Base-by-base conservation (phyloP, 2,329 filamentous ascomycete genomes). In the Nemania serpens region DNA sequence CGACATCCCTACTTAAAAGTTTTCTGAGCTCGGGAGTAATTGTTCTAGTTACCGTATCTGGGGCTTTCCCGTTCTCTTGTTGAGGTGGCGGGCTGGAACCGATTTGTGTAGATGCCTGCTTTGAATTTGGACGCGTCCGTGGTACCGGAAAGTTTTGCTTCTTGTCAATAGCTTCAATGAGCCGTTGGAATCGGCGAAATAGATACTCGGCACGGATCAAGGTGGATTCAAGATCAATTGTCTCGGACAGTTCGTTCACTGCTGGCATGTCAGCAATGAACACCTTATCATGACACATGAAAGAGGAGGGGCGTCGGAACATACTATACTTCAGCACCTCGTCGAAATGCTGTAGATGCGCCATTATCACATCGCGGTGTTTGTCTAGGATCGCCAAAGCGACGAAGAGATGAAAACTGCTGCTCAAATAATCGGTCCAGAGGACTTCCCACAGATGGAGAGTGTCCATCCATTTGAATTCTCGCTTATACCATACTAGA, bases 401-500 rank as follows among this genome's bases (percentile, higher is more conserved):
- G 63, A 99, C 83, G 73, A 99, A 99, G 13, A 99, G 81, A 73
- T 98, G 95, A 77, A 98, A 99, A 73, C 91, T 93, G 69, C 91
- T 91, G 71, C 86, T 93, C 62, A 92, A 77, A 69, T 89, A 95
- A 74, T 99, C 95, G 1, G 95, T 98, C 95, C 96, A 99, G 2
- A 98, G 79, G 0, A 85, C 83, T 76, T 99, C 95, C 95, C 95
- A 99, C 3, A 99, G 79, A 17, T 91, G 85, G 36, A 98, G 79
- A 11, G 97, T 87, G 71, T 98, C 93, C 49, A 84, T 75, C 91
- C 94, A 99, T 67, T 87, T 84, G 70, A 99, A 99, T 76, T 99
- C 95, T 49, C 95, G 89, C 81, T 99, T 99, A 77, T 95, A 99
- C 95, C 95, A 99, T 10, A 99, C 95, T 1, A 99, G 82, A 36